A percentile compares a stretch with the other conserved stretches of the same genome.
phyloP scores from a whole-genome alignment of 805 yeast genomes.

The Pichia membranifaciens region DNA sequence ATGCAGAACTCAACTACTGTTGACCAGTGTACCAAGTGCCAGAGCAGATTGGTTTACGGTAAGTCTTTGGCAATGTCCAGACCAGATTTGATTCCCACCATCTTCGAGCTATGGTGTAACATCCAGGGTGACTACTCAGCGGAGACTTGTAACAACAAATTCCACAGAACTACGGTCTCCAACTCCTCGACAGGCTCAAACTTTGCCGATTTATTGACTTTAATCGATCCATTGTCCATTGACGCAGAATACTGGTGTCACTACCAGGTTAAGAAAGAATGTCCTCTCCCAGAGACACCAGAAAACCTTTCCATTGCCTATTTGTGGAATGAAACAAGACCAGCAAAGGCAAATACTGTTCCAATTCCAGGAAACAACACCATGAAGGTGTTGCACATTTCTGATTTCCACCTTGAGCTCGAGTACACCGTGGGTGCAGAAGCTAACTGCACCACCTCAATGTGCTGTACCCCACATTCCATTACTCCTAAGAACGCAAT shows the following conservation, averaged over 20 bases:
- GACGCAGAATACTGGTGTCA: constrained; percentile 63
- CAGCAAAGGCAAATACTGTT: constrained; percentile 37
- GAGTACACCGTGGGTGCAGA: constrained; percentile 51
- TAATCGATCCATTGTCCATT: constrained; percentile 45
- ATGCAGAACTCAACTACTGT: constrained; percentile 11
- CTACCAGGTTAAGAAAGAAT: constrained; percentile 40
- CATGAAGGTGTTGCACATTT: constrained; percentile 58
- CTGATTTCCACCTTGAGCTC: constrained; percentile 60
- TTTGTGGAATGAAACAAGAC: constrained; percentile 40
- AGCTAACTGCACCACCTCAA: constrained; percentile 46
- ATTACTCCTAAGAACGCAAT: constrained; percentile 6
- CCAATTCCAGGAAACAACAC: constrained; percentile 34
- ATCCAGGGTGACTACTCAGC: constrained; percentile 26
- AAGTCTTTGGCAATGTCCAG: constrained; percentile 33
- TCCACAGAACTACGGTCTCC: constrained; percentile 34
- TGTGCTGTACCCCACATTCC: constrained; percentile 58
- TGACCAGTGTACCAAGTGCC: constrained; percentile 32
- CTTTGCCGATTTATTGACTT: constrained; percentile 43
- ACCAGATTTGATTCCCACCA: constrained; percentile 37
- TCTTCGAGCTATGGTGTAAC: constrained; percentile 40
- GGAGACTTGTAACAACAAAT: constrained; percentile 28
- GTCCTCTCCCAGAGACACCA: constrained; percentile 51
- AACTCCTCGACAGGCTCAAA: constrained; percentile 38
- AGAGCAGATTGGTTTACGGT: constrained; percentile 32
- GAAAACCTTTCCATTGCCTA: constrained; percentile 35